phyloP scores from a whole-genome alignment of 352 stramenopile genomes.

The Phytophthora uliginosa region DNA sequence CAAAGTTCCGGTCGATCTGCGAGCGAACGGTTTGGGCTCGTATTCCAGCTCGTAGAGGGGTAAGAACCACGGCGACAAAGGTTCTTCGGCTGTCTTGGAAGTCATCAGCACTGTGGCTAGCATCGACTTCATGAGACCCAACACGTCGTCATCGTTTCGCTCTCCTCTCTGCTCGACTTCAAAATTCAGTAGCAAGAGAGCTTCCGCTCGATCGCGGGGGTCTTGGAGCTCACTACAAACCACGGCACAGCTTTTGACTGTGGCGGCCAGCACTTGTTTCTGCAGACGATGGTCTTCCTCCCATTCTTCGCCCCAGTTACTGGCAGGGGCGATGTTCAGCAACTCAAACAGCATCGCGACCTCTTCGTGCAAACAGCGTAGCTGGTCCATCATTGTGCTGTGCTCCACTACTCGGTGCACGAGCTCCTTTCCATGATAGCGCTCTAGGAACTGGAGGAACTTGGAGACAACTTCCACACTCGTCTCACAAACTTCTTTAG shows the following conservation, averaged over 20 bases:
- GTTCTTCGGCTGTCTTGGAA: neutral
- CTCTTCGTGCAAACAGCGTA: conserved; percentile 28
- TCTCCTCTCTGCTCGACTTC: conserved; percentile 17
- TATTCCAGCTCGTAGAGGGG: conserved; percentile 27
- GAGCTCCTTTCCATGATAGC: conserved; percentile 6
- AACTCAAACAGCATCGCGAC: conserved; percentile 30
- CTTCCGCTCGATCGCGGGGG: conserved; percentile 19
- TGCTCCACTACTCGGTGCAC: conserved; percentile 6
- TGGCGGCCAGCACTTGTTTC: neutral
- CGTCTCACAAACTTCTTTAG: neutral
- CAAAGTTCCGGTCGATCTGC: conserved; percentile 14
- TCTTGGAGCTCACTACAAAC: conserved; percentile 18
- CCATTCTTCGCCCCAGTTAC: conserved; percentile 31
- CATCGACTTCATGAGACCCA: conserved; percentile 18
- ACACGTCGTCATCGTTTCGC: conserved; percentile 5
- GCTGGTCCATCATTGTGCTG: conserved; percentile 27
- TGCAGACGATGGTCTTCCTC: conserved; percentile 15
- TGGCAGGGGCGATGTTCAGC: conserved; percentile 20
- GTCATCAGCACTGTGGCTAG: conserved; percentile 6
- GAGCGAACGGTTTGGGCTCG: conserved; percentile 25
- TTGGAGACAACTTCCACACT: neutral
- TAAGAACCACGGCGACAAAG: conserved; percentile 26
- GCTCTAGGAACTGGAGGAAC: conserved; percentile 6
- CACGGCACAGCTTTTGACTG: neutral
- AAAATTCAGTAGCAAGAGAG: conserved; percentile 24